These are phyloP conservation scores for Biscogniauxia marginata DNA, from an alignment of 2,329 filamentous ascomycete genomes.

Conservation along the genomic window DNA sequence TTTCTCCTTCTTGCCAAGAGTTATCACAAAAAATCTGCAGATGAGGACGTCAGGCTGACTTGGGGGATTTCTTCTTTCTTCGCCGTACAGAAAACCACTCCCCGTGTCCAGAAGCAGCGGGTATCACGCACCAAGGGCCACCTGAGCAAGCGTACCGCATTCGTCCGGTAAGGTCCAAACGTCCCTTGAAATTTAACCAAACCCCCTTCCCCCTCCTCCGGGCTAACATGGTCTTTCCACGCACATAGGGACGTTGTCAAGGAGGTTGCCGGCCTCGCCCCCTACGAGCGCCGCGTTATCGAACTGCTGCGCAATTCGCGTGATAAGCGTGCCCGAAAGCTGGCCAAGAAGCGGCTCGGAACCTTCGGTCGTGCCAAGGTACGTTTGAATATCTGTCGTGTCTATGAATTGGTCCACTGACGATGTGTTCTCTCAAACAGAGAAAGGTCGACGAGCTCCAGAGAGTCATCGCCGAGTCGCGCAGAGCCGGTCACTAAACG, in stretches of 20 bases:
- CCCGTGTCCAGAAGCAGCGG: conserved; percentile 73
- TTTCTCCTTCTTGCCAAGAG: conserved; percentile 31
- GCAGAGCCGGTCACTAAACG: conserved; percentile 61
- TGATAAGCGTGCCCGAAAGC: conserved; percentile 98
- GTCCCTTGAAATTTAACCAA: no score
- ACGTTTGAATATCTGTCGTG: conserved; percentile 41
- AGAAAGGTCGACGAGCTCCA: conserved; percentile 99
- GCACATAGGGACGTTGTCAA: conserved; percentile 75
- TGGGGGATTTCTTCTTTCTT: conserved; percentile 33
- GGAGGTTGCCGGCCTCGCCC: conserved; percentile 93
- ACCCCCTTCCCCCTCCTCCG: background rate
- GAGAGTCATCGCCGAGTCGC: conserved; percentile 95
- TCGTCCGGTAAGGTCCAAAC: conserved; percentile 68
- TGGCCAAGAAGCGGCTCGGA: conserved; percentile 84
- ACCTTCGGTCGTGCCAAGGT: conserved; percentile 42
- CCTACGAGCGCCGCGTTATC: conserved; percentile 98
- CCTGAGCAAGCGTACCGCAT: conserved; percentile 93
- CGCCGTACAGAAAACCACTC: conserved; percentile 72
- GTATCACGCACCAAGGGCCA: conserved; percentile 90
- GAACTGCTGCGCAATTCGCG: conserved; percentile 98
- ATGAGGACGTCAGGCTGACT: conserved; percentile 61
- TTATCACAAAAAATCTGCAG: conserved; percentile 40
- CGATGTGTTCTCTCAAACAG: conserved; percentile 98
- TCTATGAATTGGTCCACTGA: conserved; percentile 55
- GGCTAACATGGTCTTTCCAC: background rate